phyloP scores from a whole-genome alignment of 2,329 filamentous ascomycete species.

The Fusarium pseudoanthophilum region DNA sequence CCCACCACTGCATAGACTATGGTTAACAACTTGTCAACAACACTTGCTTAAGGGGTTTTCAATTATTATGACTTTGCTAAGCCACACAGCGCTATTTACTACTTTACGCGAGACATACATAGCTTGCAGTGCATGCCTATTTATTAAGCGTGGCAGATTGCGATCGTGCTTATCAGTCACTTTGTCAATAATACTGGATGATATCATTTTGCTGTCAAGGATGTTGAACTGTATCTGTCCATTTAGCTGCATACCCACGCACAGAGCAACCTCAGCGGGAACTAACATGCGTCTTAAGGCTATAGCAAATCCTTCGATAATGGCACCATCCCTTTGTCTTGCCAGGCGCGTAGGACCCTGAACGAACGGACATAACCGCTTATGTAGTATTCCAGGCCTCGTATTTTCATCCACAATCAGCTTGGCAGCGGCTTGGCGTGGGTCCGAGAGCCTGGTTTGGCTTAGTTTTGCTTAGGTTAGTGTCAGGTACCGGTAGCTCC shows the following conservation, averaged over 20 bases:
- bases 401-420: neutral
- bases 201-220: neutral
- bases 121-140: neutral
- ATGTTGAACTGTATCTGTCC: neutral
- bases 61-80: too few species aligned
- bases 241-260: neutral
- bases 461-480: neutral
- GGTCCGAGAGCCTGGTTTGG: neutral
- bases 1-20: too few species aligned
- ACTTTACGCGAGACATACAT: neutral
- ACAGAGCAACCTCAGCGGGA: slow-evolving; percentile 2
- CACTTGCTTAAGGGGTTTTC: neutral
- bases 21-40: neutral
- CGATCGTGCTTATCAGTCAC: neutral
- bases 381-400: neutral
- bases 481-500: slow-evolving; percentile 24
- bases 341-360: neutral
- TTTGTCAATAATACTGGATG: neutral
- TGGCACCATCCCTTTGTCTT: neutral
- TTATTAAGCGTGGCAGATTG: neutral
- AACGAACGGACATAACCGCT: neutral
- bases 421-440: neutral
- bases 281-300: neutral
- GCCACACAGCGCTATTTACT: neutral
- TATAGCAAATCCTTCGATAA: neutral